A percentile compares a stretch with the other conserved stretches of the same genome.
Evolutionary conservation across 2,329 filamentous ascomycete species (phyloP).

Genomic region (Colletotrichum nymphaeae): DNA sequence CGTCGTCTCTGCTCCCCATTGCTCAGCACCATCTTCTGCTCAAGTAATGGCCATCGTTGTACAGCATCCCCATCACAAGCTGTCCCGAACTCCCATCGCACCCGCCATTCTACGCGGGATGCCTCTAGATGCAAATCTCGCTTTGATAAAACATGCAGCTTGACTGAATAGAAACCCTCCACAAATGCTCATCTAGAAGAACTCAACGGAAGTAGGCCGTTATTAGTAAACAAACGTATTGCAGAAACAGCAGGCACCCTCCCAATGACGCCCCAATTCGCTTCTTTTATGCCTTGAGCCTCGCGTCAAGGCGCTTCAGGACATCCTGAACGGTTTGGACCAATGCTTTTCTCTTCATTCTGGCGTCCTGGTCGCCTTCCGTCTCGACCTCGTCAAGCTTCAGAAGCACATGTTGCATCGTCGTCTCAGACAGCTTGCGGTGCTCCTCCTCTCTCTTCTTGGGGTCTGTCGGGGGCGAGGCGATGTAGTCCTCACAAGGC

Average conservation of each 20-base stretch:
- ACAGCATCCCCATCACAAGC: neutral
- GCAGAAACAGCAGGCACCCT: constrained; percentile 9
- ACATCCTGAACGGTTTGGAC: constrained; percentile 78
- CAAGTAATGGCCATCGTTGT: constrained; percentile 10
- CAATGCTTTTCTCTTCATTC: constrained; percentile 75
- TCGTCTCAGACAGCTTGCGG: constrained; percentile 78
- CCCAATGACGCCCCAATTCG: neutral
- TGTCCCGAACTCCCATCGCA: neutral
- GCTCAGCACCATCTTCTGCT: neutral
- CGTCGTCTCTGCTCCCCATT: neutral
- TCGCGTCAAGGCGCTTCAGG: constrained; percentile 72
- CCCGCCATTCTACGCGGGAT: constrained; percentile 6
- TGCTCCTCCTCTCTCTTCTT: constrained; percentile 81
- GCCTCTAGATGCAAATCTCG: constrained; percentile 35
- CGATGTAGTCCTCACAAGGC: constrained; percentile 70
- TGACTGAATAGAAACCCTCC: constrained; percentile 9
- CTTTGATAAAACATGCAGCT: constrained; percentile 30
- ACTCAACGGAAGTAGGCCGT: neutral
- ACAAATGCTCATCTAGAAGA: constrained; percentile 10
- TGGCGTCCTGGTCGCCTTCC: constrained; percentile 73
- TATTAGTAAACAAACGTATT: constrained; percentile 16
- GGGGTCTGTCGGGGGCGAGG: constrained; percentile 70
- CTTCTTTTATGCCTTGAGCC: neutral
- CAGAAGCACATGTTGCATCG: constrained; percentile 79
- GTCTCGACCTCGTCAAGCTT: constrained; percentile 83